Evolutionary conservation across 495 filamentous ascomycete genomes (phyloP).

Genomic region (Lasiosphaeria hispida): DNA sequence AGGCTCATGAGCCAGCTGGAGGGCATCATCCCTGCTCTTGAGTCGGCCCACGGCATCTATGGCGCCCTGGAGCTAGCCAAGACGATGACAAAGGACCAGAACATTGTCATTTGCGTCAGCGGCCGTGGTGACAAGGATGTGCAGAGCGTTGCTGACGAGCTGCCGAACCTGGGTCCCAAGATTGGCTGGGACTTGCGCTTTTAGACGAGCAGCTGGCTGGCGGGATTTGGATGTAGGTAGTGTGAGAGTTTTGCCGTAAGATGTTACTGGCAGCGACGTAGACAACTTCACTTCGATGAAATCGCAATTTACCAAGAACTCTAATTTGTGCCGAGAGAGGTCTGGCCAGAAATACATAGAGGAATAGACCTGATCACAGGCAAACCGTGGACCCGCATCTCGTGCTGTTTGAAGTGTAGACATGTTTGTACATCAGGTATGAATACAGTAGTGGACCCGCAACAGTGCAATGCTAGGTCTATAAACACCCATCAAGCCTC

Average conservation of each 20-base stretch:
- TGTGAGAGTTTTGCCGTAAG: no score
- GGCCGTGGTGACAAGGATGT: constrained; percentile 98
- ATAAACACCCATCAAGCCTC: not conserved
- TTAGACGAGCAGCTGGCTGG: constrained; percentile 18
- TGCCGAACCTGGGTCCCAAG: constrained; percentile 81
- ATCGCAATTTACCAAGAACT: no score
- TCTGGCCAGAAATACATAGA: no score
- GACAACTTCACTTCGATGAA: no score
- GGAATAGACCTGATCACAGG: no score
- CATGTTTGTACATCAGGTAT: no score
- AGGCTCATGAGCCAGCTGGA: constrained; percentile 77
- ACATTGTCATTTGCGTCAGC: constrained; percentile 91
- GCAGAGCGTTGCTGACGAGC: constrained; percentile 92
- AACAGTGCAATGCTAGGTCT: not conserved
- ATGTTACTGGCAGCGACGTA: no score
- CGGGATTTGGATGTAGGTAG: not conserved
- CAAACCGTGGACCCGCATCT: no score
- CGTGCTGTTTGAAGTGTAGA: no score
- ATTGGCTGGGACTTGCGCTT: constrained; percentile 97
- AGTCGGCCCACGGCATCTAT: constrained; percentile 89
- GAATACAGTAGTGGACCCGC: no score
- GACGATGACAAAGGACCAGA: constrained; percentile 81
- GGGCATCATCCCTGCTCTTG: constrained; percentile 94
- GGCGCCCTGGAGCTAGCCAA: constrained; percentile 88
- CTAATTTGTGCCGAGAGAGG: no score